Percentiles rank a stretch among this genome's conserved stretches.
phyloP scores from a whole-genome alignment of 805 yeast genomes.

The Cyberlindnera mycetangii region DNA sequence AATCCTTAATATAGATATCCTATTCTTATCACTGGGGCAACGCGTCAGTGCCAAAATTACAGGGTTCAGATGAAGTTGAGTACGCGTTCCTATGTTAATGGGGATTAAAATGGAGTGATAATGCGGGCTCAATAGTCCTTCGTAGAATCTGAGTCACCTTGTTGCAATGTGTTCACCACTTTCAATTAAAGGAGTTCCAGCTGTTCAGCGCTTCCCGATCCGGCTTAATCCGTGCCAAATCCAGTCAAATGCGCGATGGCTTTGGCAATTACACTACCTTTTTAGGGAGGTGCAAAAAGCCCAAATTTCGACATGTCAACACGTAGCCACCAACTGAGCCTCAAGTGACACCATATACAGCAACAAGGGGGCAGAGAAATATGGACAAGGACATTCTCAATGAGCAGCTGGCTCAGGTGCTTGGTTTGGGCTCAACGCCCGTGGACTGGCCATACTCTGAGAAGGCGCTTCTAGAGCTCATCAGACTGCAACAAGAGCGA shows the following conservation, averaged over 20 bases:
- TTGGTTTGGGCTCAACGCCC: conserved; percentile 24
- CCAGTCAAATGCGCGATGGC: background rate
- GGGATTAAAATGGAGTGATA: too few species aligned
- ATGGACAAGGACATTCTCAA: conserved; percentile 12
- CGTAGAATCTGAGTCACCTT: too few species aligned
- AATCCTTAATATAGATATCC: background rate
- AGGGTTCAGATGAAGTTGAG: background rate
- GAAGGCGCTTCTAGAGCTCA: conserved; percentile 23
- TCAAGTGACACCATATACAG: background rate
- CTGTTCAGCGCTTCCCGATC: background rate
- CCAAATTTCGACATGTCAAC: background rate
- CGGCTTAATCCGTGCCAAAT: background rate
- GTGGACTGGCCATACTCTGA: conserved; percentile 28
- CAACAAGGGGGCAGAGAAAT: too few species aligned
- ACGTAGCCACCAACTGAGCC: background rate
- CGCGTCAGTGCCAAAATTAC: background rate
- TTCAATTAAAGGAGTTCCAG: too few species aligned
- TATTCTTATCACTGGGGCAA: background rate
- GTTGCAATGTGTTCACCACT: too few species aligned
- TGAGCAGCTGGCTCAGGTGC: conserved; percentile 19
- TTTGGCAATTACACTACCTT: conserved; percentile 4
- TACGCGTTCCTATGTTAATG: too few species aligned
- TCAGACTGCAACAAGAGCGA: conserved; percentile 46
- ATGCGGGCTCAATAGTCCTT: too few species aligned
- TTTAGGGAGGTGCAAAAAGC: conserved; percentile 3